Base-by-base conservation (phyloP, 192 early-diverging fungal genomes). In the Allomyces macrogynus region DNA sequence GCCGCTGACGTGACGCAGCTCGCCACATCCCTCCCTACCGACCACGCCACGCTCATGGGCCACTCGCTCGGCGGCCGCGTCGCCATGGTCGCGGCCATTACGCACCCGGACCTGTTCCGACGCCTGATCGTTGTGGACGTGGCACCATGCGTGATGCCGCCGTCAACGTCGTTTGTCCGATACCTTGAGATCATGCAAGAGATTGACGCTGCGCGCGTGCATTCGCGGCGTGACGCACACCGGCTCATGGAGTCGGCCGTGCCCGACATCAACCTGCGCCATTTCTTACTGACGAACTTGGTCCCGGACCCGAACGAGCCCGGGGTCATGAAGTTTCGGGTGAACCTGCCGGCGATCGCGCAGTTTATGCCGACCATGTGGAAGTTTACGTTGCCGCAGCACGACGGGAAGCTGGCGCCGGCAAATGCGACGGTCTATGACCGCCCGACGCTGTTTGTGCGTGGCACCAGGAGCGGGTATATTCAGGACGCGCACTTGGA, bases 271-370 rank as follows among this genome's bases (percentile, higher is more conserved):
- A 40, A 40, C 7, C 32, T 40, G 7, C 81, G 87, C 1, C 85
- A 88, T 66, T 97, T 97, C 70, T 69, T 97, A 69, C 75, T 93
- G 27, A 97, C 95, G 10, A 97, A 97, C 71, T 79, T 95, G 69
- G 91, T 89, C 66, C 75, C 78, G 66, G 62, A 74, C 54, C 64
- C 67, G 1, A 64, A 74, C 1, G 67, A 61, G 0, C 73, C 71
- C 20, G 57, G 64, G 10, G 62, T 67, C 7, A 85, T 87, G 64
- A 71, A 70, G 26, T 89, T 86, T 61, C 77, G 92, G 22, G 74
- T 93, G 24, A 92, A 92, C 12, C 71, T 93, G 24, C 71, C 79
- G n/a, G 78, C 81, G 0, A 65, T 97, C 5, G 78, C 77, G 10
- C 62, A 78, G 43, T 49, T 32, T 16, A 61, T 77, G 11, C 44